Conservation (phyloP, 805 yeast species). For the Priceomyces fermenticarens region DNA sequence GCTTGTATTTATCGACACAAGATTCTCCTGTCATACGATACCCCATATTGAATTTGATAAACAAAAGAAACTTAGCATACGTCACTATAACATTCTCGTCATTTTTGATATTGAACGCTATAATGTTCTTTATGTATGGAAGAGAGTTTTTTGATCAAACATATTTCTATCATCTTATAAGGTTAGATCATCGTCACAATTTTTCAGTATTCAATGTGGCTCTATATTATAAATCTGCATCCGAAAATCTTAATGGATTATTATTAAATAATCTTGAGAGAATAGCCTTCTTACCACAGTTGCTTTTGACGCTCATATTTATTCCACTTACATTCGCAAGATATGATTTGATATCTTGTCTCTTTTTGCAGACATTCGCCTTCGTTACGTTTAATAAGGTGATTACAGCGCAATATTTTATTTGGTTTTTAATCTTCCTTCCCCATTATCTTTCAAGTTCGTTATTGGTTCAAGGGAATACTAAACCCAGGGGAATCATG, state of each 20-base stretch:
- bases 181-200: constrained; percentile 93
- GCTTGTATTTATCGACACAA: constrained; percentile 39
- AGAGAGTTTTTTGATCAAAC: constrained; percentile 72
- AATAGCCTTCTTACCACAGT: constrained; percentile 82
- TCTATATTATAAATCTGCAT: constrained; percentile 58
- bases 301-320: constrained; percentile 53
- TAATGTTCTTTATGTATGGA: constrained; percentile 74
- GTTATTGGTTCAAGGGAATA: constrained; percentile 14
- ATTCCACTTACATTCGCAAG: constrained; percentile 50
- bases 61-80: constrained; percentile 26
- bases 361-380: constrained; percentile 42
- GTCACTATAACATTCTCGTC: constrained; percentile 37
- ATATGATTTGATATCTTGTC: constrained; percentile 26
- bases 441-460: constrained; percentile 67
- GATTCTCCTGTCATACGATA: constrained; percentile 18
- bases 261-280: constrained; percentile 35
- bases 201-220: constrained; percentile 82
- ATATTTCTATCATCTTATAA: constrained; percentile 74
- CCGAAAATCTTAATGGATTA: constrained; percentile 1
- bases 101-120: constrained; percentile 43
- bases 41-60: constrained; percentile 39
- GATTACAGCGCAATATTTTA: constrained; percentile 90
- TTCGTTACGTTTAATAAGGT: constrained; percentile 52
- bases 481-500: constrained; percentile 34
- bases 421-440: constrained; percentile 86